These are phyloP conservation scores for Daldinia sp. DNA, from an alignment of 2,329 filamentous ascomycete species.

Conservation along the genomic window DNA sequence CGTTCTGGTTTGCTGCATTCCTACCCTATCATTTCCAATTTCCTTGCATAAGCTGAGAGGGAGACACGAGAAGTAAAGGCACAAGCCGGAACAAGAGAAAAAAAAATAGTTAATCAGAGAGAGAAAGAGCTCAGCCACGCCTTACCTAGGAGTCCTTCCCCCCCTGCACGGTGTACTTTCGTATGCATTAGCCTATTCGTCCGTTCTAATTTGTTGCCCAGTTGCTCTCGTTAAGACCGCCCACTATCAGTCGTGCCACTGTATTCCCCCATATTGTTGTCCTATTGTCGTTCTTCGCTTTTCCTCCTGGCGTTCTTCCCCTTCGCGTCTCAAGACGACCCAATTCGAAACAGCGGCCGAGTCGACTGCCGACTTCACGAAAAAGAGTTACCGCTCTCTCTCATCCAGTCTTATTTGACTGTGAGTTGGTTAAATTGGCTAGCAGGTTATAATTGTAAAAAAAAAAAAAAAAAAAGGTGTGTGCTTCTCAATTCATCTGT, in stretches of 20 bases:
- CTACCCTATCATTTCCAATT: conserved; percentile 44
- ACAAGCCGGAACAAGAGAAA: conserved; percentile 39
- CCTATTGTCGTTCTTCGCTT: conserved; percentile 25
- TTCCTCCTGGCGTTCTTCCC: conserved; percentile 34
- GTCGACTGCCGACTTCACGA: conserved; percentile 40
- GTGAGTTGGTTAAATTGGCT: conserved; percentile 34
- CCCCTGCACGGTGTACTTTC: conserved; percentile 31
- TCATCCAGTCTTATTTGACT: conserved; percentile 44
- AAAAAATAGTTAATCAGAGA: conserved; percentile 21
- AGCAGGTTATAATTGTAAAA: conserved; percentile 21
- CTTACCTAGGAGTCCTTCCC: conserved; percentile 34
- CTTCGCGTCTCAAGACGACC: conserved; percentile 45
- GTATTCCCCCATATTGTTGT: conserved; percentile 30
- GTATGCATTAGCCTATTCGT: conserved; percentile 50
- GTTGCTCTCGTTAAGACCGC: conserved; percentile 29
- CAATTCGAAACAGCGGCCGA: conserved; percentile 46
- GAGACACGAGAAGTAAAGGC: conserved; percentile 29
- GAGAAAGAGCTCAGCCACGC: conserved; percentile 47
- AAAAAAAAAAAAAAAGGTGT: conserved; percentile 33
- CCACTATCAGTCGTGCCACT: conserved; percentile 25
- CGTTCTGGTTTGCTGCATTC: conserved; percentile 39
- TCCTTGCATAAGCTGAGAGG: conserved; percentile 40
- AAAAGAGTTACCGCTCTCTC: conserved; percentile 35
- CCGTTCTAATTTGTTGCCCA: conserved; percentile 44
- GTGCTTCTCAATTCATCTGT: conserved; percentile 26